phyloP scores from a whole-genome alignment of 208 protist species.

The Leishmania aethiopica region DNA sequence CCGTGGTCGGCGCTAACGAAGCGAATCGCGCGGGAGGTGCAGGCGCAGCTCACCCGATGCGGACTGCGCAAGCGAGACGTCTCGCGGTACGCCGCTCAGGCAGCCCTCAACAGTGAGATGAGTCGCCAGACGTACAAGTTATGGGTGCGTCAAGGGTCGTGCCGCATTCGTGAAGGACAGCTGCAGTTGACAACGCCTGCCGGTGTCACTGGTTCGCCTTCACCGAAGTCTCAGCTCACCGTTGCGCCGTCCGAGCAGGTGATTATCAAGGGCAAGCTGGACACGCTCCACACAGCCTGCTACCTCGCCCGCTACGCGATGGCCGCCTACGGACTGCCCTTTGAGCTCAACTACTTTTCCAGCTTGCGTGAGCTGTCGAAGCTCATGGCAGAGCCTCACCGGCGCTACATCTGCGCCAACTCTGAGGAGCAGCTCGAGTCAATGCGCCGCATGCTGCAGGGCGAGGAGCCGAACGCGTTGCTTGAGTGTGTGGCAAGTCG shows the following conservation, averaged over 20 bases:
- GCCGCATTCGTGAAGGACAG: conserved; percentile 26
- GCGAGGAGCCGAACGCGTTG: conserved; percentile 44
- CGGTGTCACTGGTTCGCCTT: background rate
- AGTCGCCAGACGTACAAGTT: conserved; percentile 17
- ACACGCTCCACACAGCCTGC: conserved; percentile 39
- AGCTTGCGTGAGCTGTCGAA: conserved; percentile 42
- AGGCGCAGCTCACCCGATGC: conserved; percentile 49
- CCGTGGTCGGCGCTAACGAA: conserved; percentile 24
- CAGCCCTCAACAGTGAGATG: conserved; percentile 25
- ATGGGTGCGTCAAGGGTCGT: conserved; percentile 28
- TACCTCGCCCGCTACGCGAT: conserved; percentile 74
- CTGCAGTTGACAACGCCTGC: background rate
- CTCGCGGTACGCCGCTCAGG: conserved; percentile 21
- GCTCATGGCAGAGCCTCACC: conserved; percentile 60
- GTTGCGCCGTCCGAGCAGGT: conserved; percentile 14
- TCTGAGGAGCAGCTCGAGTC: conserved; percentile 71
- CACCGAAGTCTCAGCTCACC: background rate
- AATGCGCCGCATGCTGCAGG: conserved; percentile 79
- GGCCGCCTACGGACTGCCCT: conserved; percentile 73
- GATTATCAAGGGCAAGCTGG: conserved; percentile 19
- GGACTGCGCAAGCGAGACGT: conserved; percentile 25
- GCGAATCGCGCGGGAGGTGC: conserved; percentile 33
- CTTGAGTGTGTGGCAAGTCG: conserved; percentile 70
- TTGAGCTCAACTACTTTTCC: conserved; percentile 80
- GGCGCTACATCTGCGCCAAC: conserved; percentile 67